These are phyloP conservation scores for Phytophthora tubulina DNA, from an alignment of 352 stramenopile genomes.

Conservation along the genomic window DNA sequence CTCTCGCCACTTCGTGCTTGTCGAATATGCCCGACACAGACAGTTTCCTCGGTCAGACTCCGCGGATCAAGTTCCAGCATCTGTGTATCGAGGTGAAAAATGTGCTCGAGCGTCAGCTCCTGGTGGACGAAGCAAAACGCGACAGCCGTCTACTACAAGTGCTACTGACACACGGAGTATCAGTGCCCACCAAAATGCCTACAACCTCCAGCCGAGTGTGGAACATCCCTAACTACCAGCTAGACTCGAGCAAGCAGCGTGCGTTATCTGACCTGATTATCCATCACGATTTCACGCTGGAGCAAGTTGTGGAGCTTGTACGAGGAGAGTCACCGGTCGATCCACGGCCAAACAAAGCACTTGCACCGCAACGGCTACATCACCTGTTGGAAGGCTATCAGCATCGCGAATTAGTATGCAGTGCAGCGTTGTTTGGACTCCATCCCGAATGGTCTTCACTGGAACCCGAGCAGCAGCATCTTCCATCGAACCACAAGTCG, in stretches of 20 bases:
- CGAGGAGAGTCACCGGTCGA: not conserved
- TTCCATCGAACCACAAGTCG: slow-evolving; percentile 7
- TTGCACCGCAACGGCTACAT: not conserved
- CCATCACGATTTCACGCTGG: not conserved
- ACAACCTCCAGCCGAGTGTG: too few relatives aligned
- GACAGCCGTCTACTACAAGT: too few relatives aligned
- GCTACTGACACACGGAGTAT: too few relatives aligned
- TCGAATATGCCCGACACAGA: too few relatives aligned
- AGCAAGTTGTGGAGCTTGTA: not conserved
- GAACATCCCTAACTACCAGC: not conserved
- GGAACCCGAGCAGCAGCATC: not conserved
- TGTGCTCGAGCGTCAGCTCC: too few relatives aligned
- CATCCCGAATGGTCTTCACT: not conserved
- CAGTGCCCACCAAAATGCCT: too few relatives aligned
- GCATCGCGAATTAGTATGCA: not conserved
- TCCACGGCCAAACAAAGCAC: not conserved
- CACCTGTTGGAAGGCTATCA: not conserved
- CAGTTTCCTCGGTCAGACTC: too few relatives aligned
- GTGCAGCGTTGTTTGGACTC: not conserved
- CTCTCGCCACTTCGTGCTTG: too few relatives aligned
- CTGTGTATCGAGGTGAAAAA: too few relatives aligned
- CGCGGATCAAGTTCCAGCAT: too few relatives aligned
- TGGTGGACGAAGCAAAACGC: too few relatives aligned
- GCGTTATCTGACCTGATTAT: not conserved
- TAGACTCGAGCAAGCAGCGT: not conserved